These are phyloP conservation scores for Phytophthora capsici DNA, from an alignment of 352 stramenopile genomes.

Conservation along the genomic window DNA sequence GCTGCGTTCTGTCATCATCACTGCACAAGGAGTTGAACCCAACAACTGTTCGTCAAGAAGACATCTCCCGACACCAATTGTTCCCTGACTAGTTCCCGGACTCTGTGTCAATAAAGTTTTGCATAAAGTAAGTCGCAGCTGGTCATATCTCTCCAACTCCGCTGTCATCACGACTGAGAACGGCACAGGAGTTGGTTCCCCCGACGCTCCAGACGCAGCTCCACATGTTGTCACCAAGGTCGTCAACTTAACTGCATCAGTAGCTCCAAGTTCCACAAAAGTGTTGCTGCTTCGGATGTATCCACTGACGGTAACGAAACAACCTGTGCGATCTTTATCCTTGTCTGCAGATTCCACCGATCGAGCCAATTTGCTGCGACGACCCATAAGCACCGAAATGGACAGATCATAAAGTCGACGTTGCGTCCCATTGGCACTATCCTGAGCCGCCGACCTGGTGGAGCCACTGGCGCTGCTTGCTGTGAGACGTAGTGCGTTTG, in stretches of 20 bases:
- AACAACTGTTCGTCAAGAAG: conserved; percentile 63
- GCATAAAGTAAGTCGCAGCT: conserved; percentile 72
- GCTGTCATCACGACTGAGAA: conserved; percentile 67
- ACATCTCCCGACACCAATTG: conserved; percentile 60
- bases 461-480: conserved; percentile 33
- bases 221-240: conserved; percentile 43
- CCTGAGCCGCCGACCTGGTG: conserved; percentile 15
- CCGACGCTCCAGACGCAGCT: conserved; percentile 15
- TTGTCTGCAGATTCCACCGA: conserved; percentile 43
- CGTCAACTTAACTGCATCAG: conserved; percentile 66
- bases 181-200: conserved; percentile 44
- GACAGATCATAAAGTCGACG: conserved; percentile 53
- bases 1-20: conserved; percentile 51
- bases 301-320: conserved; percentile 62
- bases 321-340: conserved; percentile 61
- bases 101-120: conserved; percentile 56
- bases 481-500: conserved; percentile 15
- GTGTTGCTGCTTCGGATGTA: conserved; percentile 49
- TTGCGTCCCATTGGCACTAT: conserved; percentile 2
- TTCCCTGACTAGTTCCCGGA: conserved; percentile 48
- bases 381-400: conserved; percentile 61
- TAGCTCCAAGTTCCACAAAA: conserved; percentile 63
- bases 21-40: conserved; percentile 43
- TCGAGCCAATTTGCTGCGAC: conserved; percentile 55
- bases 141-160: conserved; percentile 65